Base-by-base conservation (phyloP, 139 green algal genomes). In the Yamagishiella unicocca region DNA sequence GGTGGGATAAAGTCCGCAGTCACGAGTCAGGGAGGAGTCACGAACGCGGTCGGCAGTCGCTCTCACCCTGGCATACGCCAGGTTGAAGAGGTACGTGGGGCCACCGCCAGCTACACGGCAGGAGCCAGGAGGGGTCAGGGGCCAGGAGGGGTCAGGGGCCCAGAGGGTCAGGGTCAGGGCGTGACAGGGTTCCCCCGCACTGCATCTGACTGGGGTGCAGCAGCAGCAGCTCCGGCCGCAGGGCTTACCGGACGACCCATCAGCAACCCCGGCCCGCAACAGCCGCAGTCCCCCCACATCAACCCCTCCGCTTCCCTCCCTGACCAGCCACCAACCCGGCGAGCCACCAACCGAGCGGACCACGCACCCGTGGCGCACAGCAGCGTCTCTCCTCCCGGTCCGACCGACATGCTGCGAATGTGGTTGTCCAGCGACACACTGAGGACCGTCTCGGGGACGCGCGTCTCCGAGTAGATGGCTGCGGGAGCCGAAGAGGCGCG, bases 391-490 rank as follows among this genome's bases (percentile, higher is more conserved):
- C 84, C 82, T 17, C n/a, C 82, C 2, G 25, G 17, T 14, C 76
- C 79, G 24, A 50, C 42, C 42, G 40, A 38, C 62, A 85, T 54
- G n/a, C n/a, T 31, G n/a, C 61, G 40, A n/a, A 85, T 76, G 35
- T 75, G 62, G n/a, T 25, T 22, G 61, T 85, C 79, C 62, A 85
- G 62, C 3, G 79, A 75, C 17, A 85, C 62, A n/a, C 14, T 54
- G 6, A 43, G 40, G 6, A 62, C 58, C 7, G 79, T 77, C 62
- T 85, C 79, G 19, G 79, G 79, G 17, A 85, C 62, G 14, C 79
- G 79, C 35, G 42, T 76, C 79, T 85, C 79, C 4, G 37, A 77
- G 62, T 45, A 76, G 79, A 85, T 85, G 62, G 79, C 79, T 85
- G 79, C 64, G 37, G 53, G 35, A 35, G 24, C 37, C 19, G 29